phyloP scores from a whole-genome alignment of 2,329 filamentous ascomycete genomes.

The Penicillium olsonii region DNA sequence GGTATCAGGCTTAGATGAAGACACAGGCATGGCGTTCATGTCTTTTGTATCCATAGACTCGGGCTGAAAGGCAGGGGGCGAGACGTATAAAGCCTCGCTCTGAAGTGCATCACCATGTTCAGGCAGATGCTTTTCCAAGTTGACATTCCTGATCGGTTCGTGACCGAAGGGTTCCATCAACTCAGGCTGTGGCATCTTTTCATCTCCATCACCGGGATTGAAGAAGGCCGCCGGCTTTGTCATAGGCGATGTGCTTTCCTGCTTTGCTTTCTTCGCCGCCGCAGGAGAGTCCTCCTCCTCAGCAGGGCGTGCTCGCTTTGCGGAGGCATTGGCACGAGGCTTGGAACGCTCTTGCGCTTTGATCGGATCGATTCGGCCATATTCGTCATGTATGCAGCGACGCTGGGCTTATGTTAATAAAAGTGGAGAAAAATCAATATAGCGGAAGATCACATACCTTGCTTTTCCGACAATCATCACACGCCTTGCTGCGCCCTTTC shows the following conservation, averaged over 20 bases:
- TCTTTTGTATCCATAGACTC: conserved; percentile 35
- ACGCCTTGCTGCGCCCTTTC: conserved; percentile 64
- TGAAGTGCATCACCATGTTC: conserved; percentile 19
- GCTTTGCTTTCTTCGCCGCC: conserved; percentile 37
- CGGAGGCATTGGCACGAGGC: conserved; percentile 58
- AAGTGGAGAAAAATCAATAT: conserved; percentile 3
- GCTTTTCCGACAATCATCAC: conserved; percentile 67
- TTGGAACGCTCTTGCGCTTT: conserved; percentile 64
- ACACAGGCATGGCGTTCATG: conserved; percentile 26
- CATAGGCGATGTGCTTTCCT: conserved; percentile 34
- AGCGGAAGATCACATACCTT: conserved; percentile 52
- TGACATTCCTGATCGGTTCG: conserved; percentile 8
- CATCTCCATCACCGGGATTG: conserved; percentile 19
- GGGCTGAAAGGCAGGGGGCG: conserved; percentile 39
- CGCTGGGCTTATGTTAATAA: conserved; percentile 48
- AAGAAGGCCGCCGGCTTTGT: conserved; percentile 23
- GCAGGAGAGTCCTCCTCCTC: conserved; percentile 37
- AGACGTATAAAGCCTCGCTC: conserved; percentile 36
- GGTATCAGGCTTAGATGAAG: conserved; percentile 34
- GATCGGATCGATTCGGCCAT: conserved; percentile 63
- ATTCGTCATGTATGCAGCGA: conserved; percentile 67
- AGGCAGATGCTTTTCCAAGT: conserved; percentile 11
- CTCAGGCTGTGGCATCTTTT: conserved; percentile 14
- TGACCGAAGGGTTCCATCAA: conserved; percentile 16
- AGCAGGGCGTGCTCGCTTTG: conserved; percentile 54